Conservation (phyloP, 495 filamentous ascomycete genomes). For the Symbiotaphrina buchneri region DNA sequence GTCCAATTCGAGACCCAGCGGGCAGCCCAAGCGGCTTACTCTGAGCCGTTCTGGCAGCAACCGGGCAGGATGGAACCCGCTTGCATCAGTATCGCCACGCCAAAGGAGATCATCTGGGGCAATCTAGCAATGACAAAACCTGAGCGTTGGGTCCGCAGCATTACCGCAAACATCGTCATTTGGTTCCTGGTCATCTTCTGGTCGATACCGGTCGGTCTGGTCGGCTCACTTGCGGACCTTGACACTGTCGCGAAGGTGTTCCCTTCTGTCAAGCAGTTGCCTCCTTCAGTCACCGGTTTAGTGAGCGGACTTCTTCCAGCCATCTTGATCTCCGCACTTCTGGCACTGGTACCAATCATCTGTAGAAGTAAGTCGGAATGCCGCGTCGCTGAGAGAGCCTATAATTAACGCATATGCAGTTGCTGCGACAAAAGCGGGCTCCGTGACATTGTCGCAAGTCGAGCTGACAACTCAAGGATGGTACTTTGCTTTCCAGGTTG, state of each 20-base stretch:
- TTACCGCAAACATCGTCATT: constrained; percentile 47
- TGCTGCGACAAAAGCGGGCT: constrained; percentile 58
- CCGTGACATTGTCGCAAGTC: constrained; percentile 49
- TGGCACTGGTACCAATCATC: constrained; percentile 72
- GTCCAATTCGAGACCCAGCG: constrained; percentile 64
- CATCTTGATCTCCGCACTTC: constrained; percentile 59
- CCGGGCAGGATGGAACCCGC: constrained; percentile 75
- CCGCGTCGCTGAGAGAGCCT: no score
- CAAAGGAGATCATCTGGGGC: constrained; percentile 71
- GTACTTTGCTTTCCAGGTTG: constrained; percentile 90
- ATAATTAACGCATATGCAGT: no score
- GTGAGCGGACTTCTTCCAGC: constrained; percentile 68
- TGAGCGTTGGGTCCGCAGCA: constrained; percentile 51
- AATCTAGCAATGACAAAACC: constrained; percentile 75
- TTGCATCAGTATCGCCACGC: constrained; percentile 67
- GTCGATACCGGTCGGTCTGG: constrained; percentile 75
- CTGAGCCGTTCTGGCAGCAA: constrained; percentile 70
- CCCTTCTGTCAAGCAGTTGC: constrained; percentile 45
- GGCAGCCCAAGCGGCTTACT: constrained; percentile 68
- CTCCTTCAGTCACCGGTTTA: constrained; percentile 46
- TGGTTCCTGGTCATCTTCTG: constrained; percentile 73
- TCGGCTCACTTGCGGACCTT: constrained; percentile 76
- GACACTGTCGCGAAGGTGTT: constrained; percentile 33
- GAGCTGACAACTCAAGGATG: constrained; percentile 76
- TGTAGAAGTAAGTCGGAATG: constrained; percentile 53